Base-by-base conservation (phyloP, 169 alveolate species). In the Plasmodium reichenowi region DNA sequence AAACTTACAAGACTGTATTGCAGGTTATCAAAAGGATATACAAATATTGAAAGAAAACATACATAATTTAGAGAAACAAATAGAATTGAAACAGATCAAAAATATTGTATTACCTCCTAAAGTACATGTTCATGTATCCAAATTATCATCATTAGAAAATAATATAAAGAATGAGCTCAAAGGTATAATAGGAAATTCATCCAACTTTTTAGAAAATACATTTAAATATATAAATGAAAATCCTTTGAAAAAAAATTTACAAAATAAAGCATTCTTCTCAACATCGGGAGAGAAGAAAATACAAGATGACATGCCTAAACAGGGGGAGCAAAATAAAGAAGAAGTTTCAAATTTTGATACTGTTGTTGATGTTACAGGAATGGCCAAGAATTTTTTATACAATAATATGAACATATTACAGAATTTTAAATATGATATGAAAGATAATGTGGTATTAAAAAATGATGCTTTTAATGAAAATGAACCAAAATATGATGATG, bases 141-240 rank as follows among this genome's bases (percentile, higher is more conserved):
- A 86, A 17, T 32, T 67, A 2, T 63, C 92, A 7, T 70, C 92
- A 10, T 72, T 86, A 60, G 92, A 86, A 72, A 86, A 86, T 72
- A 86, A 86, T 63, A 60, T 86, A 45, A 86, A 86, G 52, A 86
- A 64, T 45, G 92, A 86, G 15, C 60, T 86, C 5, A 86, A 86
- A 54, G 92, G 64, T 20, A 22, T 86, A 26, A 86, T 86, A 59
- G 92, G 92, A 56, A 86, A 60, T 50, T 86, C 92, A 10, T 86
- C 92, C 17, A 86, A 63, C 26, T 86, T 86, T 47, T 86, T 86
- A 50, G 92, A 72, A 72, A 86, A 52, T n/a, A 86, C 92, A 24
- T 86, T 86, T 72, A 86, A 86, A 64, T 86, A 86, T 86, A 86
- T 86, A 71, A 86, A 86, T 86, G 88, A 70, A 70, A 86, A 86